Evolutionary conservation across 345 rosid species (phyloP), one percentile per base, ranked within the genome.

Genomic region (Kandelia obovata): DNA sequence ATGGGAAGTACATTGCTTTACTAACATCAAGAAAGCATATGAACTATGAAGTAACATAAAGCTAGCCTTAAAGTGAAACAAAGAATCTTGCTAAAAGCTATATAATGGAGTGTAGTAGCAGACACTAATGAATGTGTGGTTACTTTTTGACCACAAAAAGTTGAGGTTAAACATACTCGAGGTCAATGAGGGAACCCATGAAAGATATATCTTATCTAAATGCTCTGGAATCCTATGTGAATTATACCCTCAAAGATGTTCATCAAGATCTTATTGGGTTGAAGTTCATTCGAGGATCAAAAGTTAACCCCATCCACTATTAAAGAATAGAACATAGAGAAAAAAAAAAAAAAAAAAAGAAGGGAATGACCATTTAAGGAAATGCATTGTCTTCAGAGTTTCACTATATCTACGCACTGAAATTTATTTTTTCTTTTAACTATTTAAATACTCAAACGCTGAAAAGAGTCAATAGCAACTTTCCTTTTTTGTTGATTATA

Each of bases 71-170:
- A 81, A 85, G 89, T 60, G 79, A 68, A 75, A 75, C 79, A 90
- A 88, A 88, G 93, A 86, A 78, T 85, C 91, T 86, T 80, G 83
- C 78, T 82, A 89, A 90, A 89, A 85, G 96, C 82, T 70, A 82
- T 84, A 74, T 81, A 76, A 81, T 84, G 91, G 89, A 88, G 85
- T 83, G 81, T 88, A 82, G 91, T 82, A 83, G 90, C 88, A 86
- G 88, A 76, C 91, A 89, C 85, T 79, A 84, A 88, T 84, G 82
- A 83, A 78, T 77, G 82, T 70, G 81, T 73, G 75, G 71, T 77
- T 79, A 52, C 87, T 86, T 88, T 86, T 89, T 90, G 90, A 90
- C 90, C 79, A 76, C 53, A 69, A 26, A 67, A 74, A 68, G 30
- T 62, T 55, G n/a, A 16, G 32, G 66, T 31, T 73, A 64, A 71